Evolutionary conservation across 2,329 filamentous ascomycete genomes (phyloP).

Genomic region (Aspergillus tanneri): DNA sequence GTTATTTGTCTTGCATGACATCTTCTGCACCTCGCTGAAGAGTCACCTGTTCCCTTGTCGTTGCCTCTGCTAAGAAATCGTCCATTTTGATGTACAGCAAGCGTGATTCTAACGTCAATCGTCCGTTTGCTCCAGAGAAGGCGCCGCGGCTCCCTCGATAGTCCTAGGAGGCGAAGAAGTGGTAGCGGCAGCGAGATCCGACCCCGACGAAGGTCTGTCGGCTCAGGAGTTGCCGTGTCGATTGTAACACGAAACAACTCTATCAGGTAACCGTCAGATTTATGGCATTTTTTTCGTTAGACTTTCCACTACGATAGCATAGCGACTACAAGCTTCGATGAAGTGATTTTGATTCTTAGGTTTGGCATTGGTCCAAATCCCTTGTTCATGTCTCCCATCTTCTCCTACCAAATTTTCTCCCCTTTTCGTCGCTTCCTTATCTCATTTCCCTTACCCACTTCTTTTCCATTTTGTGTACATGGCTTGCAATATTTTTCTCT

Average conservation of each 20-base stretch:
- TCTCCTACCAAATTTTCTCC: constrained; percentile 17
- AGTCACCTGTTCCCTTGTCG: constrained; percentile 19
- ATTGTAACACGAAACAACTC: constrained; percentile 45
- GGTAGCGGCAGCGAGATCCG: constrained; percentile 44
- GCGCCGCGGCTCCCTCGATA: constrained; percentile 44
- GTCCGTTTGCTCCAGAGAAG: constrained; percentile 49
- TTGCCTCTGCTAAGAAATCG: constrained; percentile 44
- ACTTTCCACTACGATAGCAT: constrained; percentile 34
- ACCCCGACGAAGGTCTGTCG: constrained; percentile 41
- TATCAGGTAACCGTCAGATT: constrained; percentile 34
- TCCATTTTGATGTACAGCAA: constrained; percentile 39
- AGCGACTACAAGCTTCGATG: constrained; percentile 40
- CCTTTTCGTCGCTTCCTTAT: constrained; percentile 10
- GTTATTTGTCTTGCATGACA: constrained; percentile 23
- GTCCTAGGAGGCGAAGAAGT: constrained; percentile 41
- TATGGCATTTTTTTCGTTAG: constrained; percentile 21
- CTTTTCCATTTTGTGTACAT: constrained; percentile 43
- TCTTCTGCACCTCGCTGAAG: constrained; percentile 19
- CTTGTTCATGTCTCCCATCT: constrained; percentile 19
- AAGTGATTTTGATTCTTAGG: constrained; percentile 32
- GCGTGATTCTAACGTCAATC: constrained; percentile 49
- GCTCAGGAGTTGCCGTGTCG: constrained; percentile 35
- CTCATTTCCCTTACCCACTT: constrained; percentile 23
- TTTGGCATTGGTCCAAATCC: constrained; percentile 18
- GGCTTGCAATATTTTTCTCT: constrained; percentile 41